These are phyloP conservation scores for Penicillium atrosanguineum DNA, from an alignment of 495 filamentous ascomycete species.

Conservation along the genomic window DNA sequence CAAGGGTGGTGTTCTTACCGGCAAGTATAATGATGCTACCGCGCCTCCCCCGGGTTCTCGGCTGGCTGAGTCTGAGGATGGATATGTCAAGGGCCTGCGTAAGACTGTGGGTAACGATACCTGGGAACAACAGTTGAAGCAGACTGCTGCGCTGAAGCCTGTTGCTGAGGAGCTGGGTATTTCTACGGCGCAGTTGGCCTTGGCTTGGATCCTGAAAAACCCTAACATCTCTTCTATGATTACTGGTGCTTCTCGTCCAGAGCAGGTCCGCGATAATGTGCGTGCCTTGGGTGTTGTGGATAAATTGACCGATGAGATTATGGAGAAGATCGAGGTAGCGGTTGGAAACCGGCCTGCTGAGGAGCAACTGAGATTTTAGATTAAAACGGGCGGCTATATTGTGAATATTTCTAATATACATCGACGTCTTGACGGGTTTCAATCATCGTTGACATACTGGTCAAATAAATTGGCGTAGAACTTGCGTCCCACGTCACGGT, in stretches of 20 bases:
- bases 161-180: conserved; percentile 67
- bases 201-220: conserved; percentile 81
- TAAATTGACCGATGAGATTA: conserved; percentile 62
- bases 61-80: conserved; percentile 40
- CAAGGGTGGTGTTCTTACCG: conserved; percentile 69
- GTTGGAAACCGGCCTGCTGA: conserved; percentile 61
- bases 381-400: background rate
- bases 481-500: conserved; percentile 38
- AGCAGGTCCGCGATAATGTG: conserved; percentile 73
- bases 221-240: conserved; percentile 71
- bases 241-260: conserved; percentile 68
- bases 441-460: conserved; percentile 29
- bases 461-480: conserved; percentile 41
- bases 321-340: conserved; percentile 67
- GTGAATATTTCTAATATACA: background rate
- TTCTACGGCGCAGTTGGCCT: conserved; percentile 62
- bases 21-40: conserved; percentile 71
- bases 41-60: conserved; percentile 35
- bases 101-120: conserved; percentile 22
- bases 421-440: background rate
- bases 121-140: conserved; percentile 22
- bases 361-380: conserved; percentile 21
- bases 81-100: conserved; percentile 30
- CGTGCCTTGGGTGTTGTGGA: conserved; percentile 58
- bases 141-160: conserved; percentile 47